A percentile compares a stretch with the other conserved stretches of the same genome.
Conservation (phyloP, 352 stramenopile species). For the Phytophthora melonis region DNA sequence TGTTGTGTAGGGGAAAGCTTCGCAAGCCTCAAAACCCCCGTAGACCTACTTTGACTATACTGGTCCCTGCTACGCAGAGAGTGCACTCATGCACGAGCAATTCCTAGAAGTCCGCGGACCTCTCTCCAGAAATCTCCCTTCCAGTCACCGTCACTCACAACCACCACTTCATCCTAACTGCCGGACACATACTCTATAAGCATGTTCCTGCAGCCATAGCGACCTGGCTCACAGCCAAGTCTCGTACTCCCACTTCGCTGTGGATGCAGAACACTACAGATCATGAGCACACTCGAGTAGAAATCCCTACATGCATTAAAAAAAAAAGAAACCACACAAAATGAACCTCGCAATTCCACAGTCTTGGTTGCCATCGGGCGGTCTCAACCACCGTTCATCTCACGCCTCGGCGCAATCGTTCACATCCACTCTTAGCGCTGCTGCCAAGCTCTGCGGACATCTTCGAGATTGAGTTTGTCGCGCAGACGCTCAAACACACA, state of each 20-base stretch:
- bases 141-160: too few species aligned
- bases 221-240: not conserved
- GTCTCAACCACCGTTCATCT: not conserved
- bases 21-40: too few species aligned
- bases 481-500: constrained; percentile 10
- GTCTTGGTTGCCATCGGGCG: not conserved
- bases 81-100: too few species aligned
- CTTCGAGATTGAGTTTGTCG: constrained; percentile 8
- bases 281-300: not conserved
- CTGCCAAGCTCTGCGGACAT: not conserved
- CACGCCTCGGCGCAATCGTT: not conserved
- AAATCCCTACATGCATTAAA: not conserved
- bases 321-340: not conserved
- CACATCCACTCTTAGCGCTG: not conserved
- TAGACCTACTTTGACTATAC: too few species aligned
- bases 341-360: not conserved
- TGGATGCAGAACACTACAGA: not conserved
- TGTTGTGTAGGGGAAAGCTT: too few species aligned
- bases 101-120: too few species aligned
- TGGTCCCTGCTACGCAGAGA: too few species aligned
- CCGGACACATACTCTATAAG: not conserved
- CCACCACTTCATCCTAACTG: too few species aligned
- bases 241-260: not conserved
- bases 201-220: not conserved
- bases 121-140: too few species aligned